Percentiles rank a stretch among this genome's conserved stretches.
phyloP scores from a whole-genome alignment of 768 basidiomycete genomes.

The Suillus lakei region DNA sequence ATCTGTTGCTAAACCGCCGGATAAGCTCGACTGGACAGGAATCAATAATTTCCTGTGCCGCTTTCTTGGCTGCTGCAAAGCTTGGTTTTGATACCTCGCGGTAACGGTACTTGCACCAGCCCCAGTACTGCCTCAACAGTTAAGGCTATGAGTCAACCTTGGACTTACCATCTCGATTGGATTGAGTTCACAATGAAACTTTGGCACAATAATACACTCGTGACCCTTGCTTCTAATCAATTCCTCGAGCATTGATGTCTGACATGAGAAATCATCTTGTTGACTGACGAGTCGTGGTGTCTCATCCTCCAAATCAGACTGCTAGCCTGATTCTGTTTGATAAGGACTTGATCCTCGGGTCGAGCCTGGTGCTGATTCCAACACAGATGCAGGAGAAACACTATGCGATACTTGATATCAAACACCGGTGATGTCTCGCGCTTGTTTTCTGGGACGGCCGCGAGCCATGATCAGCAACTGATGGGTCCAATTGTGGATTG shows the following conservation, averaged over 20 bases:
- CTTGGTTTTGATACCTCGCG: slow-evolving; percentile 21
- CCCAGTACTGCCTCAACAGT: slow-evolving; percentile 22
- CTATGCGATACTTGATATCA: too few species aligned
- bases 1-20: slow-evolving; percentile 39
- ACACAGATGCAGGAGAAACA: too few species aligned
- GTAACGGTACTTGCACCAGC: slow-evolving; percentile 26
- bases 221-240: slow-evolving; percentile 29
- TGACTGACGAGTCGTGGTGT: slow-evolving; percentile 26
- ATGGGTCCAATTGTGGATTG: too few species aligned
- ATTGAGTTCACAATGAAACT: slow-evolving; percentile 44
- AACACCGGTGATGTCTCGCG: too few species aligned
- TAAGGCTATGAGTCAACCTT: neutral
- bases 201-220: slow-evolving; percentile 35
- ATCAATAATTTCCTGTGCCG: slow-evolving; percentile 32
- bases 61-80: slow-evolving; percentile 38
- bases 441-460: too few species aligned
- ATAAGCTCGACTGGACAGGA: slow-evolving; percentile 43
- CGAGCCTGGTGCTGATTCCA: too few species aligned
- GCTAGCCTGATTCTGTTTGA: too few species aligned
- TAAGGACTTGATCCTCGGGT: too few species aligned
- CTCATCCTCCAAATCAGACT: too few species aligned
- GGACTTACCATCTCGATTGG: slow-evolving; percentile 17
- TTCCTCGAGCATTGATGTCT: slow-evolving; percentile 28
- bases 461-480: too few species aligned
- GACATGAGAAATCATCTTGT: slow-evolving; percentile 33